phyloP scores from a whole-genome alignment of 768 basidiomycete genomes.

The Suillus sp. region DNA sequence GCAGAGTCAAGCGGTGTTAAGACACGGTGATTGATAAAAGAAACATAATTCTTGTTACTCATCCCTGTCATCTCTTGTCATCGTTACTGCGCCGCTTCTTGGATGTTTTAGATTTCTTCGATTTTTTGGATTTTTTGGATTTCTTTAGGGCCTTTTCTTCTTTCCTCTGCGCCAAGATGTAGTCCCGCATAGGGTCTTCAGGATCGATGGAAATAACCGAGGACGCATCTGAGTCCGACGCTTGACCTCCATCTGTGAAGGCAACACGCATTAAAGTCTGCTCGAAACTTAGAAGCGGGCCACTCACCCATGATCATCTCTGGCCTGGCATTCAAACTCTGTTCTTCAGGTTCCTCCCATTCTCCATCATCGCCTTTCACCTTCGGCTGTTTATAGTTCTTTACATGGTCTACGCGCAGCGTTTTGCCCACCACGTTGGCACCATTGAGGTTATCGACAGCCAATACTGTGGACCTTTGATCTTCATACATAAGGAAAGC shows the following conservation, averaged over 20 bases:
- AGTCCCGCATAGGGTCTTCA: slow-evolving; percentile 98
- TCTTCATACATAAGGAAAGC: slow-evolving; percentile 99
- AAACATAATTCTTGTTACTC: not conserved
- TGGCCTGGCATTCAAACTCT: slow-evolving; percentile 87
- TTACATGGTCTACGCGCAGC: slow-evolving; percentile 90
- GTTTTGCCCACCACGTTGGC: slow-evolving; percentile 84
- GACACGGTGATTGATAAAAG: not conserved
- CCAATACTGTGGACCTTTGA: slow-evolving; percentile 92
- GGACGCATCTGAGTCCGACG: slow-evolving; percentile 67
- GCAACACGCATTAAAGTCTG: slow-evolving; percentile 7
- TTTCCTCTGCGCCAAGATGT: slow-evolving; percentile 72
- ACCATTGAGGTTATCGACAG: slow-evolving; percentile 98
- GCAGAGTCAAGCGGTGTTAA: not conserved
- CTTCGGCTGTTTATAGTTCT: slow-evolving; percentile 88
- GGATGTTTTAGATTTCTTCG: slow-evolving; percentile 70
- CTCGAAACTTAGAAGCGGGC: not conserved
- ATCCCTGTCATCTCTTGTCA: not conserved
- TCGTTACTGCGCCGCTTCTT: slow-evolving; percentile 58
- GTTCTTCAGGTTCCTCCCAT: slow-evolving; percentile 81
- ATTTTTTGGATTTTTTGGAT: slow-evolving; percentile 62
- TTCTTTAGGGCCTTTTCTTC: slow-evolving; percentile 66
- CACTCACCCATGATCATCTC: slow-evolving; percentile 61
- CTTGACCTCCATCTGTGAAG: slow-evolving; percentile 49
- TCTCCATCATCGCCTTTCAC: slow-evolving; percentile 81
- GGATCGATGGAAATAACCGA: slow-evolving; percentile 78